phyloP scores from a whole-genome alignment of 1,284 basidiomycete genomes.

The Moniliella sp. region DNA sequence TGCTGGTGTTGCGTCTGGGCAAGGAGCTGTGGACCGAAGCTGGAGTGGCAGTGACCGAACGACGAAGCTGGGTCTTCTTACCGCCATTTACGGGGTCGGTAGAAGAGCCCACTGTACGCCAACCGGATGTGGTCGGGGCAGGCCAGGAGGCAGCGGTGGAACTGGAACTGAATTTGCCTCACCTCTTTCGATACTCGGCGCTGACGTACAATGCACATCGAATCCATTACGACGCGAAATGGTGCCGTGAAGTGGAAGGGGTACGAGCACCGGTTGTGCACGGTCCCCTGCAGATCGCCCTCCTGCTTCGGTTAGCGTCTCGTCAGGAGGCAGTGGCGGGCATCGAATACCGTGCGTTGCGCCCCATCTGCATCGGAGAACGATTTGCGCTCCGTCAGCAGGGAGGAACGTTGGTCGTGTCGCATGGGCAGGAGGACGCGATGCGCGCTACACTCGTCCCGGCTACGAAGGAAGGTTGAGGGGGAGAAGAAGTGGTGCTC shows the following conservation, averaged over 20 bases:
- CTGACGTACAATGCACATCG: constrained; percentile 25
- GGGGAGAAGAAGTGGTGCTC: too few species aligned
- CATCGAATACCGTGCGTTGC: too few species aligned
- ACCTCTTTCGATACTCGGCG: constrained; percentile 26
- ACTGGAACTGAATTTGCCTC: constrained; percentile 3
- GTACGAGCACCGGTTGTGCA: constrained; percentile 8
- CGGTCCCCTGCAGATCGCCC: constrained; percentile 13
- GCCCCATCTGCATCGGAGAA: too few species aligned
- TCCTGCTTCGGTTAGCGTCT: constrained; percentile 9
- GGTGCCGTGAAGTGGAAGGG: constrained; percentile 18
- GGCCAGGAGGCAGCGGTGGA: neutral
- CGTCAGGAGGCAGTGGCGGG: neutral
- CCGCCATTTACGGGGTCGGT: constrained; percentile 1
- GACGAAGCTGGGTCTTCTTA: constrained; percentile 4
- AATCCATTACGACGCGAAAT: constrained; percentile 21
- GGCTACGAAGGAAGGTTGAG: too few species aligned
- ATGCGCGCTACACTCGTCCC: too few species aligned
- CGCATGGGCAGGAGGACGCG: too few species aligned
- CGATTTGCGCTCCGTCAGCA: too few species aligned
- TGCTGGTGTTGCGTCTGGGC: constrained; percentile 4
- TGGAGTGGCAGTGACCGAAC: constrained; percentile 1
- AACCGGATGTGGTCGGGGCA: neutral
- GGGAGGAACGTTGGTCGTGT: too few species aligned
- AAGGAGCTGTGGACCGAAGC: constrained; percentile 2
- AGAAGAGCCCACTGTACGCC: constrained; percentile 3